Base-by-base conservation (phyloP, 202 grass and related monocot species). In the Sporobolus alterniflorus region DNA sequence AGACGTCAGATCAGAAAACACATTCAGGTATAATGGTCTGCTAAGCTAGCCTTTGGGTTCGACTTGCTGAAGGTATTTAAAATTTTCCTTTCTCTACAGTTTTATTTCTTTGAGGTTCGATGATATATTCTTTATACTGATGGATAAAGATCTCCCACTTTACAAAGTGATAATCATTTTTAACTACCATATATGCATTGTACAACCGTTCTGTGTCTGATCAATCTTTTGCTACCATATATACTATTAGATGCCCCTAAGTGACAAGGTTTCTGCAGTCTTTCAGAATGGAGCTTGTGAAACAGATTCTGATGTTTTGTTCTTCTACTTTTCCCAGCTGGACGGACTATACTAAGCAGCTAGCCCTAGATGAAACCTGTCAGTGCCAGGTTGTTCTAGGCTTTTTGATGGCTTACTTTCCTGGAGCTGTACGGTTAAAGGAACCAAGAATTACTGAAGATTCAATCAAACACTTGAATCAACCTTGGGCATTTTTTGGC, bases 1-100 rank as follows among this genome's bases (percentile, higher is more conserved):
- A 62, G 5, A 20, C 28, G 11, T 62, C 17, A n/a, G 64, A 32
- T 49, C 26, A 81, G 56, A 64, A 85, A 76, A 20, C 64, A 14
- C 51, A 60, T 67, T 11, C 2, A 2, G 14, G 67, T 44, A 56
- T 85, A 75, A 65, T 83, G 44, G 29, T 71, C 20, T 75, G 54
- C 32, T 52, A 24, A 75, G 63, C 36, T 55, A 54, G 22, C 20
- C 43, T 80, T 3, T 33, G 8, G 52, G 39, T 36, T 67, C 31
- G 2, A 47, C 41, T 28, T 30, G 22, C 25, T 76, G 34, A 81
- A 76, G 87, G 87, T 89, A 89, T 55, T 17, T 28, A 59, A 47
- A 56, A 64, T 6, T 63, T 32, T 50, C 10, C 56, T 56, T 69
- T 86, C 29, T 10, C 33, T 49, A 16, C 1, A 2, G 1, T 13